Evolutionary conservation across 2,329 filamentous ascomycete genomes (phyloP), one percentile per base, ranked within the genome.

Genomic region (Pseudogymnoascus sp.): DNA sequence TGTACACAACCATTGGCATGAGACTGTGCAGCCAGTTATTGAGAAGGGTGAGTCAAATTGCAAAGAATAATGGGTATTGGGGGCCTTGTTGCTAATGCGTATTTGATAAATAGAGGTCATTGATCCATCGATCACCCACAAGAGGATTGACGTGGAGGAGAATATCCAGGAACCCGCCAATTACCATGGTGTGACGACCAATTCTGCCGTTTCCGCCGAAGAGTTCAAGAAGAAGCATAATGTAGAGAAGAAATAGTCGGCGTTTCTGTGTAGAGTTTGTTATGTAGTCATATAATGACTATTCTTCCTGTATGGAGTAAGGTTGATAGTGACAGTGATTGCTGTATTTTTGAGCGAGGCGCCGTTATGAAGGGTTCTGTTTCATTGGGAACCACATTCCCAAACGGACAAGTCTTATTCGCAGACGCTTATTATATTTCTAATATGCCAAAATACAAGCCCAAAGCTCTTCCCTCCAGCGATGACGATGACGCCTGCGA

Each of bases 1-100:
- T 14, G 16, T 55, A 12, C 49, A 55, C 49, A 55, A 55, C 49
- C 49, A 55, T 19, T 55, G 49, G 49, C 49, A 55, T 33, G 49
- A 55, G 49, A 55, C 49, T 33, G 49, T 55, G 49, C 49, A 55
- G 25, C 49, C 49, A 55, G 49, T 55, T 16, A 55, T 55, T 55
- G 49, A 55, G n/a, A 55, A 55, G 45, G 63, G 65, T 66, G 62
- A 52, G 62, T 61, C 6, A 22, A 35, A 55, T 5, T 59, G 2
- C 30, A 16, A 41, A 22, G 14, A 23, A 30, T 9, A 11, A 38
- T 6, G 5, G 4, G 16, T 60, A 19, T 38, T 23, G 14, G 3
- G 16, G 2, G 19, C 4, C 5, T 55, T 16, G 7, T 55, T 62
- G 38, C 62, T 65, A 60, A 63, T 60, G n/a, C 6, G 5, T 55